These are phyloP conservation scores for Asterella californica DNA, from an alignment of 225 moss, liverwort and hornwort species.

Conservation along the genomic window DNA sequence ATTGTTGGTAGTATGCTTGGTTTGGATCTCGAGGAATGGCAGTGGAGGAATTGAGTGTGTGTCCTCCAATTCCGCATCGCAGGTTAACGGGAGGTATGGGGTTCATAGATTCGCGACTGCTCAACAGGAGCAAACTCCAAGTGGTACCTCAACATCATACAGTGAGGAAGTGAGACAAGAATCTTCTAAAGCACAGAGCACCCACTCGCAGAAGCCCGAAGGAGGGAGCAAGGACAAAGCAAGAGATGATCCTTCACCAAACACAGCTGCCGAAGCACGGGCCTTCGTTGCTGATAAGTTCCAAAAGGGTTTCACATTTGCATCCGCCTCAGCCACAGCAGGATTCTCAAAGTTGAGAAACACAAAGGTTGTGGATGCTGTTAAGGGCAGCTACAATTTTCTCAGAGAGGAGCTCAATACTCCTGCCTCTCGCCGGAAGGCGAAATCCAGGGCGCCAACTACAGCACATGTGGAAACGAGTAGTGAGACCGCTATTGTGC, in stretches of 20 bases:
- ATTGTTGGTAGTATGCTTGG: not conserved
- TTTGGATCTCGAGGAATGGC: not conserved
- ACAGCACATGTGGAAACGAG: slow-evolving; percentile 41
- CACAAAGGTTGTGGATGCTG: slow-evolving; percentile 46
- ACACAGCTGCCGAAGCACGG: slow-evolving; percentile 16
- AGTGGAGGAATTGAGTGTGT: not conserved
- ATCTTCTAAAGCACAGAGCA: slow-evolving; percentile 22
- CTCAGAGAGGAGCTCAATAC: slow-evolving; percentile 50
- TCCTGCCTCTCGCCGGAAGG: slow-evolving; percentile 41
- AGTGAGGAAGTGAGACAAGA: slow-evolving; percentile 30
- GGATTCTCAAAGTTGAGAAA: slow-evolving; percentile 41
- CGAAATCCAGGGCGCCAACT: slow-evolving; percentile 11
- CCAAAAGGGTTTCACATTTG: slow-evolving; percentile 39
- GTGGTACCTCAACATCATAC: slow-evolving; percentile 1
- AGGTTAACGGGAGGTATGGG: slow-evolving; percentile 29
- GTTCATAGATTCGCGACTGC: slow-evolving; percentile 28
- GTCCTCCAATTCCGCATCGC: not conserved
- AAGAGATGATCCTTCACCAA: slow-evolving; percentile 32
- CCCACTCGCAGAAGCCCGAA: slow-evolving; percentile 24
- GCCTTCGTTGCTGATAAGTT: slow-evolving; percentile 36
- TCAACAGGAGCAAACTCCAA: slow-evolving; percentile 27
- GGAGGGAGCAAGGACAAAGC: slow-evolving; percentile 21
- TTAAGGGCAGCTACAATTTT: slow-evolving; percentile 44
- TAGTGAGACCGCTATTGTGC: slow-evolving; percentile 70
- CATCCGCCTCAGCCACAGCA: slow-evolving; percentile 40